Evolutionary conservation across 2,329 filamentous ascomycete genomes (phyloP), one percentile per base, ranked within the genome.

Genomic region (Phialocephala subalpina): DNA sequence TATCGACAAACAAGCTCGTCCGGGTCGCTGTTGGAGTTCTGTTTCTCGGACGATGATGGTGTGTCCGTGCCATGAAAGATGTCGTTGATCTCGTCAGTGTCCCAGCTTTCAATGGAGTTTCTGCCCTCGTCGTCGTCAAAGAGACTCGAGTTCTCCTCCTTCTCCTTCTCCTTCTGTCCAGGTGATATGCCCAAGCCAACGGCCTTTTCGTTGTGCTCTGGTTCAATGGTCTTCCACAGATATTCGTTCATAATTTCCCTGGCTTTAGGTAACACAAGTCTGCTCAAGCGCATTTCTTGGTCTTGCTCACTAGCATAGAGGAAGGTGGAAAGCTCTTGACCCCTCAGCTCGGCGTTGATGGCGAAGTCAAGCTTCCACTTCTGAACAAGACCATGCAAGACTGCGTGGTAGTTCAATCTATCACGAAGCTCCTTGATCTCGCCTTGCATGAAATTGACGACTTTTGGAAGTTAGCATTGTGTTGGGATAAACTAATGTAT

Each of bases 221-320:
- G 7, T 18, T 22, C 42, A 25, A 49, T 1, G 3, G 5, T 14
- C 45, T 49, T 49, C 45, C n/a, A 49, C 45, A 22, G 22, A 29
- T 29, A 53, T 1, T 53, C 49, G 27, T 53, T 53, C 22, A 53
- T 3, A 1, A 53, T 29, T 3, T 14, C 3, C 49, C 29, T 29
- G 2, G 49, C 22, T 18, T 53, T 14, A 16, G 49, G 49, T 9
- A 53, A 11, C 7, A 33, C 8, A 33, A 33, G 25, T 53, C 49
- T 14, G 49, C 49, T 33, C 22, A 53, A 11, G 11, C 49, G 49
- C 49, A 53, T 53, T n/a, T 53, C 49, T 53, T 53, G 49, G 18
- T 53, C 49, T 6, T 53, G 3, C 14, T 53, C 49, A 18, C 2
- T 29, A 7, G 11, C 14, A 1, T 16, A 14, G 5, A 53, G 2